These are phyloP conservation scores for Talaromyces verruculosus DNA, from an alignment of 2,329 filamentous ascomycete genomes.

Conservation along the genomic window DNA sequence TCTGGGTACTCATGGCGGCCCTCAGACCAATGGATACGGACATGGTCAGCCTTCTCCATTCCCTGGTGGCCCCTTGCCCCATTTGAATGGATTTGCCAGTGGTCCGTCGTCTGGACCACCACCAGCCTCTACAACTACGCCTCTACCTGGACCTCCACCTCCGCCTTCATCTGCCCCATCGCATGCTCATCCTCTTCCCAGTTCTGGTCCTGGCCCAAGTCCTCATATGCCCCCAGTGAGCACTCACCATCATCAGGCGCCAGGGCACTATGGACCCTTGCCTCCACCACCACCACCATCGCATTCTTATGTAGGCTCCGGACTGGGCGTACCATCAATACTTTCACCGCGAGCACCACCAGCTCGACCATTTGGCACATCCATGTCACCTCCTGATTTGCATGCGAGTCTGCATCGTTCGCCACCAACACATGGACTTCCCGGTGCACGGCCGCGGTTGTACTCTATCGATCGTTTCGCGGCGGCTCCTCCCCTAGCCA, in stretches of 20 bases:
- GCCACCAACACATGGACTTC: slow-evolving; percentile 37
- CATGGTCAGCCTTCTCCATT: slow-evolving; percentile 21
- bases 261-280: slow-evolving; percentile 14
- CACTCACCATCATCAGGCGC: slow-evolving; percentile 33
- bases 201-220: slow-evolving; percentile 29
- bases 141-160: slow-evolving; percentile 42
- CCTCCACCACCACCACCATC: slow-evolving; percentile 32
- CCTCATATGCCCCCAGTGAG: slow-evolving; percentile 49
- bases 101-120: slow-evolving; percentile 13
- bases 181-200: slow-evolving; percentile 22
- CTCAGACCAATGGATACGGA: slow-evolving; percentile 22
- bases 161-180: slow-evolving; percentile 42
- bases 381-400: slow-evolving; percentile 40
- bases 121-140: slow-evolving; percentile 25
- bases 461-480: slow-evolving; percentile 41
- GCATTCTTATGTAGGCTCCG: slow-evolving; percentile 39
- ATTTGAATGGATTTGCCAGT: slow-evolving; percentile 18
- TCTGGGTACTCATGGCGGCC: slow-evolving; percentile 6
- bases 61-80: slow-evolving; percentile 21
- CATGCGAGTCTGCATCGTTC: slow-evolving; percentile 40
- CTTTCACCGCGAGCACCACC: slow-evolving; percentile 37
- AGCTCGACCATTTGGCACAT: slow-evolving; percentile 38
- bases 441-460: slow-evolving; percentile 35
- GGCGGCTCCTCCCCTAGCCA: slow-evolving; percentile 38
- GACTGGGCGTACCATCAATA: slow-evolving; percentile 38